A percentile compares a stretch with the other conserved stretches of the same genome.
These are phyloP conservation scores for Neurospora pannonica DNA, from an alignment of 495 filamentous ascomycete genomes.

Conservation along the genomic window DNA sequence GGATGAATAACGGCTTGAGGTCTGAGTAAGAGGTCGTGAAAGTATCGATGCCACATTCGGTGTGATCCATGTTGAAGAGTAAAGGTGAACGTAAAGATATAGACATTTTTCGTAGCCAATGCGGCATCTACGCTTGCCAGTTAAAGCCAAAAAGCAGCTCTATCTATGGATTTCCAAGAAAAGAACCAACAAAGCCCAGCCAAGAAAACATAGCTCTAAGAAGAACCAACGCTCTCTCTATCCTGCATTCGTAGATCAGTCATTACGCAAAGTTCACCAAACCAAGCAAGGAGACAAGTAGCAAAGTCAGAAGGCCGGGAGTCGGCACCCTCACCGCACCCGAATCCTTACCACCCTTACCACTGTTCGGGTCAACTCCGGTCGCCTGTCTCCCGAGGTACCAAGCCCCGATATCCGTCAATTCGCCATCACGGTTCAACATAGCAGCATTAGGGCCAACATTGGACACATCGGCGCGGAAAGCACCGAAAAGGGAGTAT, in stretches of 20 bases:
- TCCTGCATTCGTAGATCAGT: background rate
- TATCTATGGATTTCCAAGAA: background rate
- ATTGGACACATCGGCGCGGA: slow-evolving; percentile 55
- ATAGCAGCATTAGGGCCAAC: slow-evolving; percentile 61
- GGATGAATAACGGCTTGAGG: background rate
- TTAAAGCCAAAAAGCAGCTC: background rate
- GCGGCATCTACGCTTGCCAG: background rate
- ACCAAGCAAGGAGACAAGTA: background rate
- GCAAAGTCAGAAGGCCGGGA: background rate
- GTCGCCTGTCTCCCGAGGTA: slow-evolving; percentile 52
- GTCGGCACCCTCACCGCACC: background rate
- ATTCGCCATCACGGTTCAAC: slow-evolving; percentile 47
- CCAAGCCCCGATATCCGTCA: slow-evolving; percentile 69
- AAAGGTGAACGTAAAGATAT: background rate
- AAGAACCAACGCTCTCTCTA: background rate
- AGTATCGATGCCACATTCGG: background rate
- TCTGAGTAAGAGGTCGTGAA: background rate
- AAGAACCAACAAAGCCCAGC: background rate
- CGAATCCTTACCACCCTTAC: slow-evolving; percentile 2
- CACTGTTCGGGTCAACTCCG: slow-evolving; percentile 26
- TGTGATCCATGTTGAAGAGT: background rate
- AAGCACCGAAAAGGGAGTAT: slow-evolving; percentile 68
- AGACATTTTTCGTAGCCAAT: background rate
- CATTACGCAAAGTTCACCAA: background rate
- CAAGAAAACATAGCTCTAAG: background rate